phyloP scores from a whole-genome alignment of 2,329 filamentous ascomycete genomes.

The Botrytis tulipae region DNA sequence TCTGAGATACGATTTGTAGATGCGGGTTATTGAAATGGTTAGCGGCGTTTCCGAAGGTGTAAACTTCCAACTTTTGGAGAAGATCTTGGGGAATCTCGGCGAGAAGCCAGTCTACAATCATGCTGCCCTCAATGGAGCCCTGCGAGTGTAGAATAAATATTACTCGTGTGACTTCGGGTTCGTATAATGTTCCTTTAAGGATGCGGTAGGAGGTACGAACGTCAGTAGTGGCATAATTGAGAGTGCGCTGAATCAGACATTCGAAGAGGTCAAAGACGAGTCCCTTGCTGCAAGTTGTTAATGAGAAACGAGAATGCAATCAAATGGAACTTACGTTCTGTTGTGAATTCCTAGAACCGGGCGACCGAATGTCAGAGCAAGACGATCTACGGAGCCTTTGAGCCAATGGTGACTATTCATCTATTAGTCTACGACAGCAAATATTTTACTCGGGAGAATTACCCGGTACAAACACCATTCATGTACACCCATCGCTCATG shows the following conservation, averaged over 20 bases:
- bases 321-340: conserved; percentile 49
- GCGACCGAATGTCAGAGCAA: conserved; percentile 70
- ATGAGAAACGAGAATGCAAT: not conserved
- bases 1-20: conserved; percentile 49
- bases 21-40: conserved; percentile 81
- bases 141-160: conserved; percentile 75
- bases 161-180: conserved; percentile 63
- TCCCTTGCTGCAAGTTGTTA: conserved; percentile 45
- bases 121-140: conserved; percentile 69
- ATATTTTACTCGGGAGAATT: conserved; percentile 34
- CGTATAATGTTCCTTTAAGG: conserved; percentile 62
- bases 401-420: conserved; percentile 59
- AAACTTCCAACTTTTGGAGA: conserved; percentile 68
- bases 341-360: conserved; percentile 74
- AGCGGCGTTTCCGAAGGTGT: conserved; percentile 75
- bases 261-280: conserved; percentile 75
- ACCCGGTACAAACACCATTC: conserved; percentile 68
- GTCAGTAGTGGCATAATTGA: conserved; percentile 69
- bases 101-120: conserved; percentile 75
- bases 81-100: conserved; percentile 67
- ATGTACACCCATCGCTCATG: conserved; percentile 78
- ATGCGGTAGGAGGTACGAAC: conserved; percentile 60
- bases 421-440: conserved; percentile 10
- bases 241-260: conserved; percentile 73
- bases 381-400: conserved; percentile 66